Evolutionary conservation across 495 filamentous ascomycete species (phyloP).

Genomic region (Stereocaulon alpinum): DNA sequence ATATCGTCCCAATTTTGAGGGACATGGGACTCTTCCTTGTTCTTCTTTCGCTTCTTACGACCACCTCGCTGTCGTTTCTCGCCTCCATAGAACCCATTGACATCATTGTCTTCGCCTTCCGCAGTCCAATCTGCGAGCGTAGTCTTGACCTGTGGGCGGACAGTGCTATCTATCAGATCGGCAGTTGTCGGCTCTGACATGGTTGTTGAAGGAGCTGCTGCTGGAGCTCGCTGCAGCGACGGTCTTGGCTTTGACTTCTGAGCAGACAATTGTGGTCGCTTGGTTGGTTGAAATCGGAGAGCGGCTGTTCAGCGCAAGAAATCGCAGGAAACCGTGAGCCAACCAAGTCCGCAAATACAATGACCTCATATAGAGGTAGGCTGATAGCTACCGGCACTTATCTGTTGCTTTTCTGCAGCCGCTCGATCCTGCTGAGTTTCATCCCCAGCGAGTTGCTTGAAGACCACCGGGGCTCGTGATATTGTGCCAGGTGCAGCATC

Average conservation of each 20-base stretch:
- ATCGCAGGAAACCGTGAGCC: constrained; percentile 39
- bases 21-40: constrained; percentile 45
- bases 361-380: constrained; percentile 24
- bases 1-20: constrained; percentile 86
- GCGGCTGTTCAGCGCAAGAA: constrained; percentile 42
- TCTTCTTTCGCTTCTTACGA: constrained; percentile 82
- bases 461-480: constrained; percentile 70
- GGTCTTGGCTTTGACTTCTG: constrained; percentile 62
- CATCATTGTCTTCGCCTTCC: constrained; percentile 60
- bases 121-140: constrained; percentile 79
- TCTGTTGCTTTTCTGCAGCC: constrained; percentile 56
- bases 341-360: constrained; percentile 26
- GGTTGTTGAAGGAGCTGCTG: constrained; percentile 21
- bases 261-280: constrained; percentile 56
- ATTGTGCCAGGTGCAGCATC: constrained; percentile 50
- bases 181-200: constrained; percentile 5
- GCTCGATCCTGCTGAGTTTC: constrained; percentile 43
- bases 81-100: constrained; percentile 48
- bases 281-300: constrained; percentile 81
- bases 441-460: constrained; percentile 45
- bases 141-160: constrained; percentile 39
- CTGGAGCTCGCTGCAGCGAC: constrained; percentile 24
- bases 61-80: constrained; percentile 68
- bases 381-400: constrained; percentile 60
- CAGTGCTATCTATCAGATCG: background rate